Evolutionary conservation across 495 filamentous ascomycete species (phyloP).

Genomic region (Neurospora sp.): DNA sequence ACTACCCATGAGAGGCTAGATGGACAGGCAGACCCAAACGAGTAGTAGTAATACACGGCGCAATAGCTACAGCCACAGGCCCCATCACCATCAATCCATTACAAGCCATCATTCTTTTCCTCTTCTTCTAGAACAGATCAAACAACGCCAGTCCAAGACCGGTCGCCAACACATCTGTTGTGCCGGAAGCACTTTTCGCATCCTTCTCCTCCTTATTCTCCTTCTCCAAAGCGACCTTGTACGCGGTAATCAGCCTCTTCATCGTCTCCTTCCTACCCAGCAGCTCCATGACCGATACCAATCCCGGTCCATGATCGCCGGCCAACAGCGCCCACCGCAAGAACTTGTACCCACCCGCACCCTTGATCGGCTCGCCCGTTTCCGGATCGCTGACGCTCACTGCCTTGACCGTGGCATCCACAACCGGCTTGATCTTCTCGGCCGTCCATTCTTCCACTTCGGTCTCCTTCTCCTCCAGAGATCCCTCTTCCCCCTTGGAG

Average conservation of each 20-base stretch:
- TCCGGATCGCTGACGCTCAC: slow-evolving; percentile 9
- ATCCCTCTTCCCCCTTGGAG: neutral
- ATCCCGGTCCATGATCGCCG: slow-evolving; percentile 46
- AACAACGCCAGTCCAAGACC: neutral
- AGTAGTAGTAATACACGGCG: neutral
- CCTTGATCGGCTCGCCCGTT: slow-evolving; percentile 24
- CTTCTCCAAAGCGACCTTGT: slow-evolving; percentile 3
- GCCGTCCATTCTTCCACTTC: neutral
- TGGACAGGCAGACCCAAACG: neutral
- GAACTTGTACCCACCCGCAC: slow-evolving; percentile 40
- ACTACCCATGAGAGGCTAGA: neutral
- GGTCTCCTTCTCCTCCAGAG: neutral
- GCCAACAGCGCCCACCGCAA: slow-evolving; percentile 59
- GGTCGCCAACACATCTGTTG: neutral
- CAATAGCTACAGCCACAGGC: neutral
- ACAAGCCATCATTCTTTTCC: neutral
- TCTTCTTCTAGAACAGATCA: neutral
- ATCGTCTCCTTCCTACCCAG: slow-evolving; percentile 54
- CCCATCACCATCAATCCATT: neutral
- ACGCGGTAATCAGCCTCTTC: slow-evolving; percentile 41
- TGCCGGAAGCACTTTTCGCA: neutral
- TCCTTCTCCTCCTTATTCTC: neutral
- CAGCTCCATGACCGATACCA: slow-evolving; percentile 48
- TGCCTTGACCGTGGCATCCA: neutral
- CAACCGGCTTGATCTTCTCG: neutral